These are phyloP conservation scores for Isochrysis galbana DNA, from an alignment of 78 protist species.

Conservation along the genomic window DNA sequence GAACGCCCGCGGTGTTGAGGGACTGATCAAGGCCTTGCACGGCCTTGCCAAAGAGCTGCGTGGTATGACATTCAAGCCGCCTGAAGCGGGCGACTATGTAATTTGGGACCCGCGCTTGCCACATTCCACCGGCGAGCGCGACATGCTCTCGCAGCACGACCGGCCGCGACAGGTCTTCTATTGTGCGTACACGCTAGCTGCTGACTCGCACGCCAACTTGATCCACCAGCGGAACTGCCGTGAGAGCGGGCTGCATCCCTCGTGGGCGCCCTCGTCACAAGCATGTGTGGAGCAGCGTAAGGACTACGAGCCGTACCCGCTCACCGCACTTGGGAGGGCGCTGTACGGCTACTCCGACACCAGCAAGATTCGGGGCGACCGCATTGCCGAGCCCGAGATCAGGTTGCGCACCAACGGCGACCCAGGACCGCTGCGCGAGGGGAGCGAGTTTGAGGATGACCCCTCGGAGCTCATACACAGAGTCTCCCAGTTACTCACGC, in stretches of 20 bases:
- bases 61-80: background rate
- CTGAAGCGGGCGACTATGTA: background rate
- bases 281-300: background rate
- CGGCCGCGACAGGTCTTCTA: background rate
- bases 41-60: background rate
- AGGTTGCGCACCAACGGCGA: no score
- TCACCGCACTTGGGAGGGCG: background rate
- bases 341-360: background rate
- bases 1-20: background rate
- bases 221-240: background rate
- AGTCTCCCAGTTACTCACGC: background rate
- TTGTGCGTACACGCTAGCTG: background rate
- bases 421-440: no score
- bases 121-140: background rate
- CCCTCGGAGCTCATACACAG: no score
- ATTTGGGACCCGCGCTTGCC: constrained; percentile 8
- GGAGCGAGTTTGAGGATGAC: no score
- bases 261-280: background rate
- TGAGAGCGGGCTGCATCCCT: background rate
- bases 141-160: background rate
- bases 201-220: background rate
- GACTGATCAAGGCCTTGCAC: background rate
- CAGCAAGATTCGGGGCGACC: no score
- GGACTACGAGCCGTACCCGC: background rate
- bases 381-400: no score